Evolutionary conservation across 2,329 filamentous ascomycete species (phyloP), one percentile per base, ranked within the genome.

Genomic region (Septoria petroselini): DNA sequence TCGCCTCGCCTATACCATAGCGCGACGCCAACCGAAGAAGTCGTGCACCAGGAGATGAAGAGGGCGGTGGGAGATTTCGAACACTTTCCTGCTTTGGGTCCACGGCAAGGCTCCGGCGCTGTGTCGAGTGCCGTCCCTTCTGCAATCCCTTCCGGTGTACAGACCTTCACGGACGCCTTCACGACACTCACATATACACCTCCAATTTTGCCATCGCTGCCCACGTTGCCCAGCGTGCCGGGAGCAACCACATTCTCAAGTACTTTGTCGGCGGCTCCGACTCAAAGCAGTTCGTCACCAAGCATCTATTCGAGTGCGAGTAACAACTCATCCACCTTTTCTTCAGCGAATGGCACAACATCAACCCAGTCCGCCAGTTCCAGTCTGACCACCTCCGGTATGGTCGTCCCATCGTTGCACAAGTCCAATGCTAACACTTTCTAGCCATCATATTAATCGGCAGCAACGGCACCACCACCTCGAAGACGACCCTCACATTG

Each of bases 371-470:
- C 34, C 45, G 27, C n/a, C n/a, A 42, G 31, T 23, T 39, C 41
- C 5, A 62, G 60, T 46, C 25, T 58, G 19, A 63, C 60, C 6
- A 60, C 59, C 8, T 64, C 60, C 34, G 54, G 62, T 64, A 56
- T 42, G 54, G 38, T 4, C 14, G 15, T 15, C 30, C 21, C 18
- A 17, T 25, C 9, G 11, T 30, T 7, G 17, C 21, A n/a, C 35
- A 17, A 9, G 19, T 14, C 5, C 17, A 19, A 17, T 40, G 41
- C 57, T 60, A 38, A 62, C 45, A 8, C 7, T 17, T 8, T 23
- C n/a, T 44, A 61, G 58, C 57, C 19, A 41, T 57, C 33, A 54
- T 58, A 35, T 19, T 53, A 18, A 37, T 50, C 27, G 48, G 53
- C 41, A 50, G 47, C n/a, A 58, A 55, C 33, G 47, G 44, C 18